These are phyloP conservation scores for Xerocomus nothofagi DNA, from an alignment of 1,284 basidiomycete genomes.

Conservation along the genomic window DNA sequence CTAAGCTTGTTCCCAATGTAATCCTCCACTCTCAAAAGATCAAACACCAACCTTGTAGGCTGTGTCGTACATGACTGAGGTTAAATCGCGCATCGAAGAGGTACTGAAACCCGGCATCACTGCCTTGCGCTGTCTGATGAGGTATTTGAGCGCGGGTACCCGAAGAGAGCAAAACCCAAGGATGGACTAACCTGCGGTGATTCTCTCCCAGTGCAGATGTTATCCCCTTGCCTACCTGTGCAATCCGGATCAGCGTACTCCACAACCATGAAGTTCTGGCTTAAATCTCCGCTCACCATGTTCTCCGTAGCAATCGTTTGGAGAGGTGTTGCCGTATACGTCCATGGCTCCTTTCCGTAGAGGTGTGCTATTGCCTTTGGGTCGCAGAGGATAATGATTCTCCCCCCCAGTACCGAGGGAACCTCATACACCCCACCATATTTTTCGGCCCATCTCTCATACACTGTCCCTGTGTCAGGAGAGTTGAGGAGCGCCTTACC, in stretches of 20 bases:
- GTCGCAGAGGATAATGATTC: slow-evolving; percentile 48
- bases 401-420: slow-evolving; percentile 41
- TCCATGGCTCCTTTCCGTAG: slow-evolving; percentile 48
- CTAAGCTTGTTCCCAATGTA: slow-evolving; percentile 26
- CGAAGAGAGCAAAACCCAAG: not conserved
- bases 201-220: slow-evolving; percentile 21
- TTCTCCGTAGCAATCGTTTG: slow-evolving; percentile 6
- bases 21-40: not conserved
- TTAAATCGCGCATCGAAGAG: slow-evolving; percentile 44
- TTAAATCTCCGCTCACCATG: slow-evolving; percentile 18
- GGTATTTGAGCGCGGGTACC: not conserved
- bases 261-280: no score
- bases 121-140: slow-evolving; percentile 44
- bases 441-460: slow-evolving; percentile 40
- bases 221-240: slow-evolving; percentile 24
- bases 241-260: not conserved
- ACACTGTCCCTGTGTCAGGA: slow-evolving; percentile 18
- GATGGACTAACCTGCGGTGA: slow-evolving; percentile 21
- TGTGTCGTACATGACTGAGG: slow-evolving; percentile 46
- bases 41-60: slow-evolving; percentile 31
- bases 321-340: slow-evolving; percentile 12
- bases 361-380: slow-evolving; percentile 56
- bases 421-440: slow-evolving; percentile 51
- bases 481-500: slow-evolving; percentile 12
- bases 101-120: slow-evolving; percentile 50